These are phyloP conservation scores for Carex arenaria DNA, from an alignment of 202 grass and related monocot genomes.

Conservation along the genomic window DNA sequence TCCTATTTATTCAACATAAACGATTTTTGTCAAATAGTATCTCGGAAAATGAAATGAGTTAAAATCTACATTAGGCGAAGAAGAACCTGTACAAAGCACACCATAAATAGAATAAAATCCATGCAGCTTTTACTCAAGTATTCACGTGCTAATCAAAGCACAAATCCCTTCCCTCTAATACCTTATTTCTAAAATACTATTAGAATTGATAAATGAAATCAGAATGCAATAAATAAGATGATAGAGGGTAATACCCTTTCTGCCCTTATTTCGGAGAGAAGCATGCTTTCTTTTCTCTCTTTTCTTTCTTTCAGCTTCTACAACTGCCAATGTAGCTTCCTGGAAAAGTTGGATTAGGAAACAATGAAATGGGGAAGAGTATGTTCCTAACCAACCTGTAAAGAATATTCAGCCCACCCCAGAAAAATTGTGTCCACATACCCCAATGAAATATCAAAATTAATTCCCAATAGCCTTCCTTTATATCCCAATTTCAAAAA, in stretches of 20 bases:
- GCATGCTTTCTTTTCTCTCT: constrained; percentile 49
- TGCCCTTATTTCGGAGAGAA: constrained; percentile 40
- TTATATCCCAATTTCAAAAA: background rate
- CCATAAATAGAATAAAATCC: background rate
- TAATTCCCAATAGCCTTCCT: background rate
- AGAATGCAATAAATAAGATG: background rate
- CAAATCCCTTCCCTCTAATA: background rate
- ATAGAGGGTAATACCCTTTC: constrained; percentile 36
- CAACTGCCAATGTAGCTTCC: constrained; percentile 75
- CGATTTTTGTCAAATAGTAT: constrained; percentile 13
- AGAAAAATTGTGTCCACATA: background rate
- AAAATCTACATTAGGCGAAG: constrained; percentile 1
- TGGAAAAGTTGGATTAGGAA: constrained; percentile 26
- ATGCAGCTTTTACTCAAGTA: background rate
- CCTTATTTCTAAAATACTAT: background rate
- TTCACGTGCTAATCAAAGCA: background rate
- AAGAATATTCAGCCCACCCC: background rate
- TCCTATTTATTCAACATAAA: constrained; percentile 10
- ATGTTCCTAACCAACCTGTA: background rate
- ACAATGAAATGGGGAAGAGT: background rate
- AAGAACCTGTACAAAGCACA: background rate
- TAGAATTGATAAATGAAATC: background rate
- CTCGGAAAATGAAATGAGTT: background rate
- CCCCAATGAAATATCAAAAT: background rate
- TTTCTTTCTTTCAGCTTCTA: constrained; percentile 78